phyloP scores from a whole-genome alignment of 176 grass and related monocot species.

The Oryza coarctata region DNA sequence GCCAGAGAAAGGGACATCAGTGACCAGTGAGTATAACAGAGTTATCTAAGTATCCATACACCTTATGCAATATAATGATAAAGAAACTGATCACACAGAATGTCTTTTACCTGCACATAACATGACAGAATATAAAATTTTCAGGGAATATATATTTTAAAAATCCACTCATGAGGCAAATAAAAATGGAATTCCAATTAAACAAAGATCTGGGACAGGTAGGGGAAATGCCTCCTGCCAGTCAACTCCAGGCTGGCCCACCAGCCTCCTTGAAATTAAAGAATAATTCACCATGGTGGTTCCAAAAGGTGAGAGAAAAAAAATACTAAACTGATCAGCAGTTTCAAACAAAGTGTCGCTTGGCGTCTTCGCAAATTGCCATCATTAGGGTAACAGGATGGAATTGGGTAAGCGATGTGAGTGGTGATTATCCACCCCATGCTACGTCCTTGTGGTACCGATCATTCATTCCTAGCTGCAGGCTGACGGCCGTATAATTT shows the following conservation, averaged over 20 bases:
- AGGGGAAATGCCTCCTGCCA: conserved; percentile 25
- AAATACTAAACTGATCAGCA: neutral
- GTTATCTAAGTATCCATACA: neutral
- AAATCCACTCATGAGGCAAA: neutral
- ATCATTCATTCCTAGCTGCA: neutral
- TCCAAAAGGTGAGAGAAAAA: neutral
- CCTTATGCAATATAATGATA: conserved; percentile 17
- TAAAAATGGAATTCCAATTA: neutral
- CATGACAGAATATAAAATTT: conserved; percentile 1
- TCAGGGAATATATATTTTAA: neutral
- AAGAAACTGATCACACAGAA: conserved; percentile 2
- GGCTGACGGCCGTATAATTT: too few species aligned
- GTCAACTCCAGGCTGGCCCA: conserved; percentile 45
- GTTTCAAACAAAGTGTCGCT: neutral
- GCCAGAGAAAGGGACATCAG: conserved; percentile 28
- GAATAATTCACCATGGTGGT: conserved; percentile 10
- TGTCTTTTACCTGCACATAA: conserved; percentile 26
- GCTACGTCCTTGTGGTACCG: neutral
- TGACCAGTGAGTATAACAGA: neutral
- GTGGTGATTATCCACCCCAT: neutral
- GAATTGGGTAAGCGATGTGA: neutral
- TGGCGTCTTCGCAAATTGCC: neutral
- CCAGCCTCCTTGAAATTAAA: neutral
- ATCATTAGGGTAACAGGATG: neutral
- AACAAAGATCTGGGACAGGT: neutral